phyloP scores from a whole-genome alignment of 768 basidiomycete genomes.

The Rubroboletus pulcherrimus region DNA sequence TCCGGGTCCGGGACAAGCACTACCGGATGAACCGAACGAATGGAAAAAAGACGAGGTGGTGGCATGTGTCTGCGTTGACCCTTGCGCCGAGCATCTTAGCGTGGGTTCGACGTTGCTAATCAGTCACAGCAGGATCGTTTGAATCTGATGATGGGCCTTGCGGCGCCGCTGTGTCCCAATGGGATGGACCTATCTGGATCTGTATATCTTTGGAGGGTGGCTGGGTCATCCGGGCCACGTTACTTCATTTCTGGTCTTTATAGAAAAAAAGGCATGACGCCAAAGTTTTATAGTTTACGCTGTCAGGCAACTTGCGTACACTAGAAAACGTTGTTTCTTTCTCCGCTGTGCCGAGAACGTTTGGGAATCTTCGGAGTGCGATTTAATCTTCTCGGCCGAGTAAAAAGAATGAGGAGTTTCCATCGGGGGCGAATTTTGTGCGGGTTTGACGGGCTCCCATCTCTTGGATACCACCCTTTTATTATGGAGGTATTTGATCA shows the following conservation, averaged over 20 bases:
- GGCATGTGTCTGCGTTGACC: not conserved
- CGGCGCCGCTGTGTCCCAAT: not conserved
- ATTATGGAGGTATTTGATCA: not conserved
- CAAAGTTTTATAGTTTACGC: not conserved
- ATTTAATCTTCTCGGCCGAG: not conserved
- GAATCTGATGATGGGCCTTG: constrained; percentile 6
- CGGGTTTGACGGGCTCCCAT: not conserved
- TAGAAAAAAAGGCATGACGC: not conserved
- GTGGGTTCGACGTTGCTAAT: not conserved
- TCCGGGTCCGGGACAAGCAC: not conserved
- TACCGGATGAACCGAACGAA: not conserved
- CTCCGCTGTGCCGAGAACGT: not conserved
- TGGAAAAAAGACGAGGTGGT: not conserved
- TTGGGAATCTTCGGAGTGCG: not conserved
- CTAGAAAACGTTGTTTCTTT: too few relatives aligned
- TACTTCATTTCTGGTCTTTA: not conserved
- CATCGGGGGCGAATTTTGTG: constrained; percentile 8
- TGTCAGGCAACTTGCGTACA: too few relatives aligned
- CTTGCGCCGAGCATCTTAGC: not conserved
- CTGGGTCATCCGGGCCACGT: not conserved
- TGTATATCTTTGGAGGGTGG: not conserved
- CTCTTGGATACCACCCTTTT: not conserved
- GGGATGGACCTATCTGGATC: not conserved
- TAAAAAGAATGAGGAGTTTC: not conserved
- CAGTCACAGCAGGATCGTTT: not conserved